Percentiles rank a stretch among this genome's conserved stretches.
Evolutionary conservation across 148 eudicot species (phyloP).

Genomic region (Silene latifolia): DNA sequence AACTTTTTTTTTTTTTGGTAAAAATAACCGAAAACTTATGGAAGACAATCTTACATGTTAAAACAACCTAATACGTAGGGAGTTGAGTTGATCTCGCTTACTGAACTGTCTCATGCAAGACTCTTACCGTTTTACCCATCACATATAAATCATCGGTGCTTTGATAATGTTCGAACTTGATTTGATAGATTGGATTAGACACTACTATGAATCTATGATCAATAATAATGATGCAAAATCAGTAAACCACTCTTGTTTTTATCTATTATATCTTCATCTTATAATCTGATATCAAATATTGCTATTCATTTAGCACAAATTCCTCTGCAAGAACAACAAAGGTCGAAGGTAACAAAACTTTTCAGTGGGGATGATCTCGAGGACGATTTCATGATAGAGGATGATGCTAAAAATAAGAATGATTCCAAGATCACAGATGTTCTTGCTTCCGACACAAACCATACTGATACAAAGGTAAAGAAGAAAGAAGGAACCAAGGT

Average conservation of each 20-base stretch:
- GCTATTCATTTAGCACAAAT: conserved; percentile 21
- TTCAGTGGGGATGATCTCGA: conserved; percentile 95
- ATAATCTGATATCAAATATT: background rate
- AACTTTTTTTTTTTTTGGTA: too few species aligned
- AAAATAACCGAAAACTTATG: too few species aligned
- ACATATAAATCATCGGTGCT: background rate
- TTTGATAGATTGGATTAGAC: background rate
- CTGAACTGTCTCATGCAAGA: too few species aligned
- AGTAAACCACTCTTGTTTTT: background rate
- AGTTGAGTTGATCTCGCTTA: too few species aligned
- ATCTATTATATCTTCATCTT: background rate
- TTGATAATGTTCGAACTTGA: background rate
- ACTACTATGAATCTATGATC: background rate
- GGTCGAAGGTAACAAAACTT: conserved; percentile 62
- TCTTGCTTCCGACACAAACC: conserved; percentile 16
- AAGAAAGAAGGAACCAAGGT: conserved; percentile 79
- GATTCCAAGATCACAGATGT: conserved; percentile 21
- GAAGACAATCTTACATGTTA: background rate
- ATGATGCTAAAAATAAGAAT: conserved; percentile 10
- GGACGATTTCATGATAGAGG: conserved; percentile 64
- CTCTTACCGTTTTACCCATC: too few species aligned
- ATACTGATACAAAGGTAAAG: conserved; percentile 40
- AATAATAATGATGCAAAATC: background rate
- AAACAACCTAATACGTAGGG: background rate
- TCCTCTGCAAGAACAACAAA: conserved; percentile 33